A percentile compares a stretch with the other conserved stretches of the same genome.
Conservation (phyloP, 108 stramenopile genomes). For the Stephanodiscus triporus region DNA sequence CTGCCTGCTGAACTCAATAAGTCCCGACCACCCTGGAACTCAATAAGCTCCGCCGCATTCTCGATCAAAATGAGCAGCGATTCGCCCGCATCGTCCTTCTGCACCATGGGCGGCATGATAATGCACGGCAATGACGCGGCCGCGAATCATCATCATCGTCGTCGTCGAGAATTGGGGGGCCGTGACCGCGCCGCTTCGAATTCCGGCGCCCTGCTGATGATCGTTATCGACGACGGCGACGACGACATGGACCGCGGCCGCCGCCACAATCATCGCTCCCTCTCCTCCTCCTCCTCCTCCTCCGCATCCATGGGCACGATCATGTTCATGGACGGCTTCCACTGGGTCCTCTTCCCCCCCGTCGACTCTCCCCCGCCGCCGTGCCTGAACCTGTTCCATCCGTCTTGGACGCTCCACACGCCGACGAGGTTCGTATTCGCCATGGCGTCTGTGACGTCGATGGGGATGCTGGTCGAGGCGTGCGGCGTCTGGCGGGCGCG, state of each 20-base stretch:
- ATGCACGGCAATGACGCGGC: background rate
- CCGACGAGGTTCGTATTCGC: constrained; percentile 29
- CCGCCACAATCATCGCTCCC: background rate
- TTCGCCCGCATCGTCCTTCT: constrained; percentile 13
- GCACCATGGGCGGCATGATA: constrained; percentile 5
- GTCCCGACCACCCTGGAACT: too few relatives aligned
- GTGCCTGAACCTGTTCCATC: constrained; percentile 41
- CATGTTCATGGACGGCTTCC: constrained; percentile 53
- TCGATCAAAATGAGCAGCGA: background rate
- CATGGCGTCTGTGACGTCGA: constrained; percentile 28
- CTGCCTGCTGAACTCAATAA: too few relatives aligned
- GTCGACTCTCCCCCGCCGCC: constrained; percentile 31
- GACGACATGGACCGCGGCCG: constrained; percentile 19
- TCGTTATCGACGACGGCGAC: background rate
- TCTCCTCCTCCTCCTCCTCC: constrained; percentile 10
- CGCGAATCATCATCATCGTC: background rate
- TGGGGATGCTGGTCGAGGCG: constrained; percentile 46
- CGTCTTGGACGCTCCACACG: constrained; percentile 40
- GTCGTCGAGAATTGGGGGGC: background rate
- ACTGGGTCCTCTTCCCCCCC: constrained; percentile 34
- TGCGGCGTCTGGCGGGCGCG: constrained; percentile 37
- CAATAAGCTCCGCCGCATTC: too few relatives aligned
- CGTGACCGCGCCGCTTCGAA: background rate
- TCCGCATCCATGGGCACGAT: constrained; percentile 28
- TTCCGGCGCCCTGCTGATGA: background rate